A percentile compares a stretch with the other conserved stretches of the same genome.
phyloP scores from a whole-genome alignment of 2,329 filamentous ascomycete species.

The Fusarium mundagurra region DNA sequence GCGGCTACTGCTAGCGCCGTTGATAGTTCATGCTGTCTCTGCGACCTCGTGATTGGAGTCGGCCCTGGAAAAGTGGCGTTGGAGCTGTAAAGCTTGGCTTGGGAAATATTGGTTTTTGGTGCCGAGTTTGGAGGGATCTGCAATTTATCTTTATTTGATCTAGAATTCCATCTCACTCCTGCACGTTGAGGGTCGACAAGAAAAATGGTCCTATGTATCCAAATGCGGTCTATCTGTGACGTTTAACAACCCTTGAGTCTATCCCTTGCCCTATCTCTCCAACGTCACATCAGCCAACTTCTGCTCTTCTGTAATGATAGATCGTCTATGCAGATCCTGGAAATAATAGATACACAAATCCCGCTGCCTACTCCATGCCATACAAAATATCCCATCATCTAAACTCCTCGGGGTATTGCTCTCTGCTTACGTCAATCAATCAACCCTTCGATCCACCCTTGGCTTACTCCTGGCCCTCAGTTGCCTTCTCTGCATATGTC shows the following conservation, averaged over 20 bases:
- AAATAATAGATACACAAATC: slow-evolving; percentile 5
- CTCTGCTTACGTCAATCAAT: not conserved
- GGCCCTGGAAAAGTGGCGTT: slow-evolving; percentile 32
- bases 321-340: slow-evolving; percentile 15
- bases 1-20: slow-evolving; percentile 20
- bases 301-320: not conserved
- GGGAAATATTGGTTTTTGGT: slow-evolving; percentile 12
- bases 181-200: not conserved
- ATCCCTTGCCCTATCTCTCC: not conserved
- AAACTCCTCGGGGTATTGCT: slow-evolving; percentile 12
- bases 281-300: not conserved
- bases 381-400: slow-evolving; percentile 8
- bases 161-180: slow-evolving; percentile 16
- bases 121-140: not conserved
- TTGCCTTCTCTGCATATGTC: slow-evolving; percentile 48
- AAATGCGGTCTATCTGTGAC: not conserved
- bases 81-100: slow-evolving; percentile 23
- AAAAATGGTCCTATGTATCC: not conserved
- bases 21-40: slow-evolving; percentile 30
- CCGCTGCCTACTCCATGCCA: slow-evolving; percentile 2
- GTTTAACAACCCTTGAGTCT: not conserved
- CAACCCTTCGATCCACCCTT: slow-evolving; percentile 8
- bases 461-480: slow-evolving; percentile 22
- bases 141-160: slow-evolving; percentile 1
- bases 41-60: slow-evolving; percentile 29